Evolutionary conservation across 257 asterid species (phyloP).

Genomic region (Echites panduratus): DNA sequence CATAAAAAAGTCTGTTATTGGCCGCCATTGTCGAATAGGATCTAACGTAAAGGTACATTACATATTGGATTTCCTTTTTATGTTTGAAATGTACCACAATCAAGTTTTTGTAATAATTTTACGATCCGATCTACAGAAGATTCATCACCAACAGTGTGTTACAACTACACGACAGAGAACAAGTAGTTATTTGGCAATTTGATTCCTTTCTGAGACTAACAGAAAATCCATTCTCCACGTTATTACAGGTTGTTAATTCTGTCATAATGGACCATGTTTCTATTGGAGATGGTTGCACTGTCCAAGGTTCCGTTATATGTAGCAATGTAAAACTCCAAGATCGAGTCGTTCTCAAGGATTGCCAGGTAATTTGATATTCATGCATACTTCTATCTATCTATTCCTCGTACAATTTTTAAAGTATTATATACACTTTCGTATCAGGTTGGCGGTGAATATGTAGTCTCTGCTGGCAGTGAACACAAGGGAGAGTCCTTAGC

Average conservation of each 20-base stretch:
- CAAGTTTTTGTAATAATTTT: neutral
- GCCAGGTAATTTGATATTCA: slow-evolving; percentile 49
- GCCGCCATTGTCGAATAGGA: slow-evolving; percentile 96
- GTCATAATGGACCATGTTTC: slow-evolving; percentile 86
- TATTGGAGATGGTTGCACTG: slow-evolving; percentile 86
- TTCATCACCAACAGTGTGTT: neutral
- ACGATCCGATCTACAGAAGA: neutral
- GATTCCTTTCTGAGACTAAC: neutral
- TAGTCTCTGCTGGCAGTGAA: slow-evolving; percentile 77
- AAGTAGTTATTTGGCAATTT: neutral
- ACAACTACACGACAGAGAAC: neutral
- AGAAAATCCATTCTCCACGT: neutral
- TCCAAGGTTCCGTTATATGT: slow-evolving; percentile 90
- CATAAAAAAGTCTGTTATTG: slow-evolving; percentile 90
- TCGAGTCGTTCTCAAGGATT: slow-evolving; percentile 82
- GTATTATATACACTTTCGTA: neutral
- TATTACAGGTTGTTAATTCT: slow-evolving; percentile 79
- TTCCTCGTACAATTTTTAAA: too few species aligned
- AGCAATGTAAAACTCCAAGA: slow-evolving; percentile 93
- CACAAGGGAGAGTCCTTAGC: slow-evolving; percentile 89
- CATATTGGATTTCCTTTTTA: neutral
- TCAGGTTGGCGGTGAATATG: slow-evolving; percentile 95
- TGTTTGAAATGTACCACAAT: neutral
- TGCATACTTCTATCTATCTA: neutral
- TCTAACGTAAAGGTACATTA: slow-evolving; percentile 94